Evolutionary conservation across 2,329 filamentous ascomycete genomes (phyloP), one percentile per base, ranked within the genome.

Genomic region (Penicillium crustosum): DNA sequence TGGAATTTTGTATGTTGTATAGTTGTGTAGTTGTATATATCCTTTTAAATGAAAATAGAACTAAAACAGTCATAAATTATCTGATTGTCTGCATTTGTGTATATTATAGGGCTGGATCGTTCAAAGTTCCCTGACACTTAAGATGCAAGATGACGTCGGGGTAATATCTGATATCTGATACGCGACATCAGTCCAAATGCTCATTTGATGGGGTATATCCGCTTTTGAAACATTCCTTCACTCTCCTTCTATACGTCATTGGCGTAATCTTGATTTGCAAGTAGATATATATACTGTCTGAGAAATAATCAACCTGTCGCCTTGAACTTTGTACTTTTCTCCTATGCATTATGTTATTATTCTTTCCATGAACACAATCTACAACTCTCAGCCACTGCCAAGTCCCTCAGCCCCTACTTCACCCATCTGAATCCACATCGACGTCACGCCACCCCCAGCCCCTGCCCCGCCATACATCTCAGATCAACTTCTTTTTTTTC

Each of bases 391-490:
- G 48, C 44, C 45, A 56, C 48, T 56, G 53, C 57, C 53, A 56
- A 51, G 53, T 59, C 53, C 41, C 39, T 49, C 53, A 48, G 47
- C 57, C 43, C 36, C 38, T 44, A 33, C 36, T 13, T 44, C 48
- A n/a, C 15, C 39, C 27, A 53, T 52, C 48, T 44, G 50, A 48
- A 61, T 60, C 62, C 60, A 68, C 65, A 61, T 62, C 62, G 59
- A 67, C 66, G 65, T 68, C 66, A 69, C 67, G 59, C 61, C 66
- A 65, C 65, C 59, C 61, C 25, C 57, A 43, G 58, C 58, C 62
- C 25, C 58, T 36, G 58, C 59, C 58, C 62, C 60, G 60, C 61
- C 50, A 42, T 52, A 50, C 54, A 56, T 60, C 52, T 49, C 55
- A 48, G 43, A 43, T 55, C 52, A 15, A 53, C 55, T 54, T 41